phyloP scores from a whole-genome alignment of 208 protist genomes.

The Herpetomonas tarakana region DNA sequence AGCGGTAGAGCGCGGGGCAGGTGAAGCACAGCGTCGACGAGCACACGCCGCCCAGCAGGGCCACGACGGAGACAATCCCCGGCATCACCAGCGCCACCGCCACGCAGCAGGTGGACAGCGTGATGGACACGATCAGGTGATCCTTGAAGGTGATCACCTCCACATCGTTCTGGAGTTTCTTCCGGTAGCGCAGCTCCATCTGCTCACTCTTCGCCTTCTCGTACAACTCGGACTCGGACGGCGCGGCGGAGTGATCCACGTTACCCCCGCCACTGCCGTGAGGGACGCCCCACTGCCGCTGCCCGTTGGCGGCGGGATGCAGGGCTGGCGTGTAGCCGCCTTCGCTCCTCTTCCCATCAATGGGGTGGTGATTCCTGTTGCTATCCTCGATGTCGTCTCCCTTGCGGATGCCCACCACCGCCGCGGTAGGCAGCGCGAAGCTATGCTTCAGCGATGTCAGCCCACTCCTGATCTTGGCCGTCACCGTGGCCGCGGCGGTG shows the following conservation, averaged over 20 bases:
- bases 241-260: neutral
- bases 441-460: neutral
- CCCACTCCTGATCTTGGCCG: neutral
- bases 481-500: too few relatives aligned
- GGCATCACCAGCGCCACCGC: conserved; percentile 49
- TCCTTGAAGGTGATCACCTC: conserved; percentile 42
- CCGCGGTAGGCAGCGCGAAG: neutral
- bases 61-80: conserved; percentile 51
- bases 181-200: conserved; percentile 19
- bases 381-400: too few relatives aligned
- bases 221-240: neutral
- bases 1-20: conserved; percentile 61
- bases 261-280: neutral
- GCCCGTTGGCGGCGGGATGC: neutral
- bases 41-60: conserved; percentile 61
- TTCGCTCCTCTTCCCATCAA: neutral
- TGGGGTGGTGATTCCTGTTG: too few relatives aligned
- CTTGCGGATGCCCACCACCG: too few relatives aligned
- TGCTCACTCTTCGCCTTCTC: conserved; percentile 12
- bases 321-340: neutral
- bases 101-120: conserved; percentile 44
- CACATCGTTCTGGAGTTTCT: conserved; percentile 35
- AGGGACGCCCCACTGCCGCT: neutral
- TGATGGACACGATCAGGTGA: conserved; percentile 61
- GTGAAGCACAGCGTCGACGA: conserved; percentile 62